Base-by-base conservation (phyloP, 352 stramenopile genomes). In the Phytophthora pistaciae region DNA sequence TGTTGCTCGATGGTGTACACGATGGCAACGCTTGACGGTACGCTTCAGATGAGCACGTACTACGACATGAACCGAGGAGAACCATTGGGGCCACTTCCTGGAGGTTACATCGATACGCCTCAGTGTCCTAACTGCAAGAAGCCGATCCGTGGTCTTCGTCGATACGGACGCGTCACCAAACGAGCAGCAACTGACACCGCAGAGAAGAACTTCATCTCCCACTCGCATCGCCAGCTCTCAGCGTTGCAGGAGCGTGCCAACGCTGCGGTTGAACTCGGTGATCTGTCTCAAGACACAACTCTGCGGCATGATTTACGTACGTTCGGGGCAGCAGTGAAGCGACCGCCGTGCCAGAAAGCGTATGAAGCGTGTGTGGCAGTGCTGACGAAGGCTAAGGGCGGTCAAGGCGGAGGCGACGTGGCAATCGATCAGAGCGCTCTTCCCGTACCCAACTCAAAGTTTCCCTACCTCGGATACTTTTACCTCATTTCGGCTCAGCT, bases 1-100 rank as follows among this genome's bases (percentile, higher is more conserved):
- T 97, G 90, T 60, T 90, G 87, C 21, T 88, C 87, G 27, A 85
- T 83, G 57, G 88, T 89, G 20, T 82, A 82, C 70, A 90, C 85
- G 20, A 84, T 85, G 56, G 70, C 77, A 48, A 94, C 83, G 46
- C 61, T 97, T n/a, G 91, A 97, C 72, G 91, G 87, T 0, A 74
- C 75, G 20, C 65, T 97, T 20, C 69, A 70, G 0, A 58, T 88
- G 48, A 57, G n/a, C 11, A 53, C 29, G 1, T 82, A 76, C 27
- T 88, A 84, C 60, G 66, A 75, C 14, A 63, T 16, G 3, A 66
- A 81, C 40, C 25, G 18, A 53, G 77, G 74, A 3, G 66, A 69
- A 16, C 52, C 57, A 10, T 60, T 23, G 52, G 70, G 74, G 14
- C 27, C 60, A 60, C 52, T 80, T 21, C 64, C 72, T 58, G 70